Conservation (phyloP, 2,329 filamentous ascomycete genomes). For the Claviceps purpurea region DNA sequence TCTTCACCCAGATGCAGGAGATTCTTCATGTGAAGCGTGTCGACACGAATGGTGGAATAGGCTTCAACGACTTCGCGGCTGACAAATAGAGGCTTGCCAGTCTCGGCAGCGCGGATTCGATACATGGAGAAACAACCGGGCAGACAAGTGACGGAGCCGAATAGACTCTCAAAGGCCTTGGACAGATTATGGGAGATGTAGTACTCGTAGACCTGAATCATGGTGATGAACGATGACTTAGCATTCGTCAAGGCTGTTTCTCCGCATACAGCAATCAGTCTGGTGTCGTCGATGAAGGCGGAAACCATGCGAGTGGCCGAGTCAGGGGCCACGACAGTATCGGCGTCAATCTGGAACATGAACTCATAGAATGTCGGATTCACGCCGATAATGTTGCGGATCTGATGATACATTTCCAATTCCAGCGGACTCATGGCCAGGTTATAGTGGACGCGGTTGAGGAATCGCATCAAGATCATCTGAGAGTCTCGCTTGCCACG, state of each 20-base stretch:
- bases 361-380: conserved; percentile 98
- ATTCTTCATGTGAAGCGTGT: conserved; percentile 98
- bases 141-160: conserved; percentile 92
- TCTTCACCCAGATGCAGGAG: conserved; percentile 92
- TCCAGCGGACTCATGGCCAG: conserved; percentile 91
- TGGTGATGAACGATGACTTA: conserved; percentile 85
- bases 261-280: conserved; percentile 86
- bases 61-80: conserved; percentile 79
- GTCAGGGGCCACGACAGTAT: conserved; percentile 84
- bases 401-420: conserved; percentile 96
- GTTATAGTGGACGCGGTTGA: conserved; percentile 98
- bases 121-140: conserved; percentile 99
- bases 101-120: conserved; percentile 85
- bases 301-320: conserved; percentile 86
- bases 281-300: conserved; percentile 80
- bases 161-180: conserved; percentile 94
- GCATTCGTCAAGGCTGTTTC: conserved; percentile 89
- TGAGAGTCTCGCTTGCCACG: conserved; percentile 99
- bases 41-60: conserved; percentile 87
- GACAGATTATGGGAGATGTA: conserved; percentile 96
- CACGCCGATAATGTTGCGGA: conserved; percentile 95
- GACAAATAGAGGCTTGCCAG: conserved; percentile 90
- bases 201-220: conserved; percentile 99
- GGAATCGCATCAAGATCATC: conserved; percentile 96
- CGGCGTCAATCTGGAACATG: conserved; percentile 90